Base-by-base conservation (phyloP, 106 monocot genomes). In the Dioscorea alata region DNA sequence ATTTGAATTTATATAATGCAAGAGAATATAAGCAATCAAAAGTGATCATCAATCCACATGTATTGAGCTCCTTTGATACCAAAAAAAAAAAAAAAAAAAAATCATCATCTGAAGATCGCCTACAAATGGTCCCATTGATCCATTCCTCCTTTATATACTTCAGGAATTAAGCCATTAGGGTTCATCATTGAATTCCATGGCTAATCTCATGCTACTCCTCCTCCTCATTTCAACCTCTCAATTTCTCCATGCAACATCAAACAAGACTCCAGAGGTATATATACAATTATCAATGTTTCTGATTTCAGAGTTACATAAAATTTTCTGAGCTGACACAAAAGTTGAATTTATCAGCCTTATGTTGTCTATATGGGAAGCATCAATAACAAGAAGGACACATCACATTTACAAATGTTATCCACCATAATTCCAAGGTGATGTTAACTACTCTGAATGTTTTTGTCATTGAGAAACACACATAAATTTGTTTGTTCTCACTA, bases 341-440 rank as follows among this genome's bases (percentile, higher is more conserved):
- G 21, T 59, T 60, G 32, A n/a, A 48, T 58, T 1, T 59, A 12
- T 48, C 82, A 96, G 95, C 71, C 82, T 28, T 97, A 92, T 81
- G 76, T 97, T 34, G 80, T 97, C 57, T 97, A 97, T 69, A 82
- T 92, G 88, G 96, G 96, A 42, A 80, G 83, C 66, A 59, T 54
- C 49, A 25, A 72, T 74, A 59, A 24, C 60, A 65, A 60, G 68
- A 80, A 69, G 63, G 82, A 82, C 63, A 64, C 63, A 78, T 72
- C 78, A 28, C 84, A 92, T 61, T 59, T 92, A 63, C 62, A 89
- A 69, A 76, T 89, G 76, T 72, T 97, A 66, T 78, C 96, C 28
- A 78, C 82, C 12, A 71, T 97, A 49, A 78, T 89, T 79, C 86
- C 89, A 60, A 80, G 85, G 94, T 72, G 77, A 28, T 28, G 3